Base-by-base conservation (phyloP, 257 asterid genomes). In the Solanum sejunctum region DNA sequence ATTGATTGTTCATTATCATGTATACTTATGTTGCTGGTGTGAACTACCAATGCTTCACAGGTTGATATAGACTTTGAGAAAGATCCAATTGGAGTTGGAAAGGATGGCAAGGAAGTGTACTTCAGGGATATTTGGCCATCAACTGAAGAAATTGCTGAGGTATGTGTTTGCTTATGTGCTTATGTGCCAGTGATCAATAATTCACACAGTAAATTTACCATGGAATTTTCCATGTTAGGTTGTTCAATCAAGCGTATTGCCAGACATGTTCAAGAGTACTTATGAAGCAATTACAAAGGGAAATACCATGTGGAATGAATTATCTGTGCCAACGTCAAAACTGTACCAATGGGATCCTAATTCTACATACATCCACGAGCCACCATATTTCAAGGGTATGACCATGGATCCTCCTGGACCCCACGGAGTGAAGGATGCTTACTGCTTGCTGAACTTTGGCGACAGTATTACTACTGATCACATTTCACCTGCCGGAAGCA, bases 381-480 rank as follows among this genome's bases (percentile, higher is more conserved):
- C 98, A 26, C 99, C 99, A 49, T 96, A 96, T 89, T 96, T 96
- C 83, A 93, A 96, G 94, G 83, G 87, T 84, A 94, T 96, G 97
- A 93, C 97, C 86, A 93, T 96, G 98, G 88, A 92, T 84, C 98
- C 99, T 85, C 99, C 99, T 0, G 99, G 99, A 47, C 91, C 99
- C 23, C 93, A 86, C 66, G 98, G 94, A 73, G 98, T 94, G n/a
- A 93, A 96, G 89, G 98, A 96, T 80, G 99, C 99, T 67, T 94
- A 92, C 88, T 96, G 99, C 88, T 92, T 96, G 91, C 90, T 96
- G 73, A 96, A 94, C 89, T 94, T 93, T 73, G 99, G 99, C 1
- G 98, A 94, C 84, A 94, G 98, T 86, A 96, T 96, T 72, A 96
- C 98, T 20, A 96, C 99, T 2, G 98, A 96, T 88, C 99, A 96